Evolutionary conservation across 2,329 filamentous ascomycete genomes (phyloP).

Genomic region (Colletotrichum sansevieriae): DNA sequence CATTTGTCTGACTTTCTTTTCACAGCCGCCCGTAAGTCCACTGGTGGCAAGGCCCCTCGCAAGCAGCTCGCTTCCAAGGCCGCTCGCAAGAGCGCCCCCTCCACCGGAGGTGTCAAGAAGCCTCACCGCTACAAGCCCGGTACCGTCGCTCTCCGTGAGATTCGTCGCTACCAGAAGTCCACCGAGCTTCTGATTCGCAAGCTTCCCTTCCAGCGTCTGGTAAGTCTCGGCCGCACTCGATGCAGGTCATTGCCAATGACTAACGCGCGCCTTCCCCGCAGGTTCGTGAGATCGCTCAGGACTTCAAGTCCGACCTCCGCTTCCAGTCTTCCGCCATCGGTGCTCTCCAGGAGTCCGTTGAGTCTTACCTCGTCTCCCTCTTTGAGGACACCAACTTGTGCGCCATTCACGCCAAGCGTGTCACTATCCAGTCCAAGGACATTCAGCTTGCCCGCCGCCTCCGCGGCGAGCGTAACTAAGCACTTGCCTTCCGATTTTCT

Average conservation of each 20-base stretch:
- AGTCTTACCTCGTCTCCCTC: constrained; percentile 97
- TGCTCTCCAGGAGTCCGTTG: constrained; percentile 97
- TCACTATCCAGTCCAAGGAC: constrained; percentile 97
- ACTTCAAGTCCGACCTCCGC: constrained; percentile 94
- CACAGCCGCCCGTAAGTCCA: constrained; percentile 75
- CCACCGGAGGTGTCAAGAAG: constrained; percentile 98
- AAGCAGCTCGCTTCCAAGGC: constrained; percentile 99
- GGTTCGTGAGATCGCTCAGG: constrained; percentile 94
- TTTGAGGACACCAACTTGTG: constrained; percentile 99
- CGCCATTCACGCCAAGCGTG: constrained; percentile 99
- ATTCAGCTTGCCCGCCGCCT: constrained; percentile 97
- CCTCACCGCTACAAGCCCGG: constrained; percentile 87
- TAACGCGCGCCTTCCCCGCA: constrained; percentile 47
- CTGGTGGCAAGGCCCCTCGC: constrained; percentile 82
- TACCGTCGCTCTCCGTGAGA: constrained; percentile 92
- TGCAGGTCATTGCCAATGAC: background rate
- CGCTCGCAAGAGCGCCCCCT: constrained; percentile 97
- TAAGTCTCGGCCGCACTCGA: constrained; percentile 53
- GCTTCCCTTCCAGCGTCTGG: constrained; percentile 97
- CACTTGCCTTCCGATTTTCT: constrained; percentile 45
- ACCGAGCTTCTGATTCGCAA: constrained; percentile 94
- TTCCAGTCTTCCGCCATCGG: constrained; percentile 99
- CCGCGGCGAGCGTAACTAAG: constrained; percentile 91
- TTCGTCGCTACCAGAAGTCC: constrained; percentile 91
- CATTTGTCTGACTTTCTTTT: background rate